Conservation (phyloP, 768 basidiomycete genomes). For the Dentipellis fragilis region DNA sequence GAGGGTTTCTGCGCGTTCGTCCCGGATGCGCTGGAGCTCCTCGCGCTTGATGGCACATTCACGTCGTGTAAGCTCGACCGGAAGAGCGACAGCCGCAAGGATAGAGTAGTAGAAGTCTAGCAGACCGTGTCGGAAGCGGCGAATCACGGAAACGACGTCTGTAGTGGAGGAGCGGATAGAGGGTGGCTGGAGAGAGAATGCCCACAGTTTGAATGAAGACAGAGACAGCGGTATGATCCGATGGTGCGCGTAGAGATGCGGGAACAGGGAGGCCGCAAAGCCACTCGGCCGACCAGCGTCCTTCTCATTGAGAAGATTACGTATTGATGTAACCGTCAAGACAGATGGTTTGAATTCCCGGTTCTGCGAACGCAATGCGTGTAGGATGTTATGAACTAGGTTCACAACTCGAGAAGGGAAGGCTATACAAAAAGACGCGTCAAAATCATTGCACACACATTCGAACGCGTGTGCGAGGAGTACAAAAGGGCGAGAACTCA, state of each 20-base stretch:
- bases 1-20: slow-evolving; percentile 58
- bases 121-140: slow-evolving; percentile 4
- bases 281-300: slow-evolving; percentile 35
- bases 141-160: slow-evolving; percentile 9
- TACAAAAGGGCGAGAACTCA: slow-evolving; percentile 26
- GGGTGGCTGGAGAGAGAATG: slow-evolving; percentile 10
- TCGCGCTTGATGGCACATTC: slow-evolving; percentile 57
- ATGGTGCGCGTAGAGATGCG: slow-evolving; percentile 38
- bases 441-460: not conserved
- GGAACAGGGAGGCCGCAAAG: slow-evolving; percentile 55
- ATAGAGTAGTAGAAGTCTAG: slow-evolving; percentile 11
- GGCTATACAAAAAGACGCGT: slow-evolving; percentile 22
- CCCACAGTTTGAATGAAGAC: not conserved
- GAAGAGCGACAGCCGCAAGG: slow-evolving; percentile 30
- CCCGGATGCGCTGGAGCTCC: slow-evolving; percentile 51
- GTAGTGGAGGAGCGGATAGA: slow-evolving; percentile 5
- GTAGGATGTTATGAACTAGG: slow-evolving; percentile 29
- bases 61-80: slow-evolving; percentile 51
- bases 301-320: slow-evolving; percentile 36
- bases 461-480: not conserved
- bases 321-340: slow-evolving; percentile 38
- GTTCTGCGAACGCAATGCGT: slow-evolving; percentile 33
- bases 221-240: slow-evolving; percentile 16
- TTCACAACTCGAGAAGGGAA: slow-evolving; percentile 33
- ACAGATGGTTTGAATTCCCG: slow-evolving; percentile 32